Conservation (phyloP, 2,329 filamentous ascomycete genomes). For the Ilyonectria robusta region DNA sequence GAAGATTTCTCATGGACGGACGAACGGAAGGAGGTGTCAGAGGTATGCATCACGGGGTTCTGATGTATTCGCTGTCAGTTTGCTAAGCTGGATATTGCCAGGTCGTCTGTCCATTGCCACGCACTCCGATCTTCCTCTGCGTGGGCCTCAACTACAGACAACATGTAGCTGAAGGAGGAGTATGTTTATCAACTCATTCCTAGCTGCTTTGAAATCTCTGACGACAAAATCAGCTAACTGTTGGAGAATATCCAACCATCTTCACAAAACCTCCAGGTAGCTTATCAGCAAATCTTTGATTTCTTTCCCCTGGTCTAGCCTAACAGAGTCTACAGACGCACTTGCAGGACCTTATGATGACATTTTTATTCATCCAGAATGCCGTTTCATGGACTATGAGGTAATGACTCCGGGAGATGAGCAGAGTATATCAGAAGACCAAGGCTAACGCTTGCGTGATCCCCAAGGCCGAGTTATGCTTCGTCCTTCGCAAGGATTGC, state of each 20-base stretch:
- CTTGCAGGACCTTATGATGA: slow-evolving; percentile 9
- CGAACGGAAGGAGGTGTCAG: not conserved
- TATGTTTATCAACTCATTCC: not conserved
- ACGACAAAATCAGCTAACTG: not conserved
- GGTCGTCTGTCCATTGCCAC: slow-evolving; percentile 3
- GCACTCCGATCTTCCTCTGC: not conserved
- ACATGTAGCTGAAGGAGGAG: slow-evolving; percentile 1
- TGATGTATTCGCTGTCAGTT: not conserved
- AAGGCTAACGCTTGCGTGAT: not conserved
- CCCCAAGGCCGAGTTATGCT: not conserved
- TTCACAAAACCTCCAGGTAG: slow-evolving; percentile 6
- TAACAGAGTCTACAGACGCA: not conserved
- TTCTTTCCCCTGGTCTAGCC: not conserved
- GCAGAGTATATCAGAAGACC: no score
- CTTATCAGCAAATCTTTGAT: not conserved
- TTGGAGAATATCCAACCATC: slow-evolving; percentile 7
- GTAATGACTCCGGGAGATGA: not conserved
- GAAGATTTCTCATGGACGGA: not conserved
- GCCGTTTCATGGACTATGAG: slow-evolving; percentile 6
- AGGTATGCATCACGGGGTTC: not conserved
- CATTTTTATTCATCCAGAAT: not conserved
- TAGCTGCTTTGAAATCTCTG: not conserved
- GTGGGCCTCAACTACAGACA: slow-evolving; percentile 12
- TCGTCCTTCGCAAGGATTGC: slow-evolving; percentile 6
- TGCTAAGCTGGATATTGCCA: not conserved